Base-by-base conservation (phyloP, 129 eudicot species). In the Chrysanthemum seticuspe region DNA sequence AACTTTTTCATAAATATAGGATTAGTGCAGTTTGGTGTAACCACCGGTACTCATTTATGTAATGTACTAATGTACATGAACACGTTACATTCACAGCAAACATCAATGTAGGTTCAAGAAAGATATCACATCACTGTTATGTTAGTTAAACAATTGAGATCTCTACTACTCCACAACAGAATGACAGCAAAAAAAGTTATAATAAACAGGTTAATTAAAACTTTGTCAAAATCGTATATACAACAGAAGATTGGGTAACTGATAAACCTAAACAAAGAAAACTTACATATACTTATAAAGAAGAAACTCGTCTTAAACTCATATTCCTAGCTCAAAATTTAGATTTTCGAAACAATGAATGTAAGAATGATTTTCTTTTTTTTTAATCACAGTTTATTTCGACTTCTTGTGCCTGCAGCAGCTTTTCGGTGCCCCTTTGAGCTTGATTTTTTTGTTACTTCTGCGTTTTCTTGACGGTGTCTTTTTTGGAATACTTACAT, bases 401-500 rank as follows among this genome's bases (percentile, higher is more conserved):
- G 48, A 64, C 77, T 79, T 74, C 80, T 82, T 50, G 74, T 49
- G 16, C 87, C 86, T 0, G 86, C 82, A 40, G 79, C 83, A 55
- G 79, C 84, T 80, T 91, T 91, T 49, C 96, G 82, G 76, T 88
- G 95, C 36, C 96, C 87, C 76, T 80, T 85, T 10, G 84, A 76
- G 67, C 80, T 63, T 15, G 89, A 78, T 78, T 67, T 83, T 83
- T 78, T 76, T 79, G 66, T 83, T 90, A 75, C 77, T 74, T 72
- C 84, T 81, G 13, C 67, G 85, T 76, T 78, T 88, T 59, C 65
- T 55, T 19, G 85, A 81, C 6, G 67, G 29, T 34, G 78, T 79
- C 77, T 49, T 73, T 34, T 53, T 72, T 27, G 80, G 78, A 68
- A 68, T 59, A 78, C 62, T 78, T 68, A 31, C 77, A 65, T 14